Percentiles rank a stretch among this genome's conserved stretches.
phyloP scores from a whole-genome alignment of 2,329 filamentous ascomycete species.

The Cyclaneusma minus region DNA sequence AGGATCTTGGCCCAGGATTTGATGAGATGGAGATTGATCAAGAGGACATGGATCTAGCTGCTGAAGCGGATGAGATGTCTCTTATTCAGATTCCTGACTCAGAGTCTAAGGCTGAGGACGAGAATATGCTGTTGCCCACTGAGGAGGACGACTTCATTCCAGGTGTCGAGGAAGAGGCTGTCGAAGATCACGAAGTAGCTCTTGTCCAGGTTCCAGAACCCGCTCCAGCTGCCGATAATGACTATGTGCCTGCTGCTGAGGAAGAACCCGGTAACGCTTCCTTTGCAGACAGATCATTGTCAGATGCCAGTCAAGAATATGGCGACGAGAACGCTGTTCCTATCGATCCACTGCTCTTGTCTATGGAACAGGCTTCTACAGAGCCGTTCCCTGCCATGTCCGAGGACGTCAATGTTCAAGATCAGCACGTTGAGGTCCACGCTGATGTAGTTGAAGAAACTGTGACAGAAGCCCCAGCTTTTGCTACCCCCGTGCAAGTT shows the following conservation, averaged over 20 bases:
- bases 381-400: slow-evolving; percentile 4
- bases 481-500: slow-evolving; percentile 39
- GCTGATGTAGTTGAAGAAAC: slow-evolving; percentile 9
- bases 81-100: slow-evolving; percentile 26
- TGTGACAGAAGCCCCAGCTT: slow-evolving; percentile 24
- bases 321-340: slow-evolving; percentile 49
- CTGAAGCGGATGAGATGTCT: slow-evolving; percentile 45
- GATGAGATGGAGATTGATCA: slow-evolving; percentile 31
- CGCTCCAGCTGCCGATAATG: background rate
- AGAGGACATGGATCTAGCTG: slow-evolving; percentile 40
- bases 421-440: slow-evolving; percentile 1
- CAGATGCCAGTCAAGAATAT: slow-evolving; percentile 49
- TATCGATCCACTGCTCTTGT: slow-evolving; percentile 31
- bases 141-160: background rate
- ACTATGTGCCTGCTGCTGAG: slow-evolving; percentile 1
- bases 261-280: slow-evolving; percentile 2
- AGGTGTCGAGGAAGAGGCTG: slow-evolving; percentile 6
- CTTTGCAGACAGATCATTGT: slow-evolving; percentile 30
- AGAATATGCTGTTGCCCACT: slow-evolving; percentile 4
- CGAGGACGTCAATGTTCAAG: slow-evolving; percentile 3
- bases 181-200: slow-evolving; percentile 2
- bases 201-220: slow-evolving; percentile 2
- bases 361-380: slow-evolving; percentile 4
- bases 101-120: slow-evolving; percentile 3
- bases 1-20: slow-evolving; percentile 19